Conservation (phyloP, 2,329 filamentous ascomycete species). For the Trichoderma arundinaceum region DNA sequence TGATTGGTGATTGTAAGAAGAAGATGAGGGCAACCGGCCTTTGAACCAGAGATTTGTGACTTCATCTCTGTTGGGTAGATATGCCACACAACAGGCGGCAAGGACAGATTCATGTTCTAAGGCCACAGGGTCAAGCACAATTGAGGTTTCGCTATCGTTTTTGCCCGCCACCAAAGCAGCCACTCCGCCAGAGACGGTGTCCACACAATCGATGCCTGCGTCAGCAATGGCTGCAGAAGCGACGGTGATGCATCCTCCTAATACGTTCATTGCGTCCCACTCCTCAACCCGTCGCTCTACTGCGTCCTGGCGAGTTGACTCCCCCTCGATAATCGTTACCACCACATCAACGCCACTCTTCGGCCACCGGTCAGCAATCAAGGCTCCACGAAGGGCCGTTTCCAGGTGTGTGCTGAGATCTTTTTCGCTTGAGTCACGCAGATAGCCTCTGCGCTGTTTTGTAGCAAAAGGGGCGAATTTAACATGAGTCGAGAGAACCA, state of each 20-base stretch:
- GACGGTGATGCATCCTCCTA: conserved; percentile 91
- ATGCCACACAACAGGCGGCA: conserved; percentile 88
- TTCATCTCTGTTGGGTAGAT: conserved; percentile 85
- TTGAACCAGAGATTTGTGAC: conserved; percentile 95
- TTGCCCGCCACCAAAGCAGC: conserved; percentile 70
- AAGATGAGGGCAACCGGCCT: conserved; percentile 61
- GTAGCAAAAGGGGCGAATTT: conserved; percentile 97
- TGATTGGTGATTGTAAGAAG: conserved; percentile 42
- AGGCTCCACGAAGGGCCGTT: conserved; percentile 83
- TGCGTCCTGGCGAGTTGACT: conserved; percentile 71
- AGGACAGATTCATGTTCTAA: conserved; percentile 78
- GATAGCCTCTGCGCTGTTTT: conserved; percentile 78
- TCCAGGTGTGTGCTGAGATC: conserved; percentile 92
- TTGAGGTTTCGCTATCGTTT: conserved; percentile 45
- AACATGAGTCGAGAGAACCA: conserved; percentile 89
- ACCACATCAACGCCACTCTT: conserved; percentile 97
- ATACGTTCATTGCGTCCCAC: conserved; percentile 89
- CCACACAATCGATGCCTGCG: conserved; percentile 94
- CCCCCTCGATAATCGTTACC: conserved; percentile 89
- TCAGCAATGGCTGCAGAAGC: conserved; percentile 91
- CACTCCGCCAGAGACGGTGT: conserved; percentile 86
- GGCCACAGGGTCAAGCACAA: conserved; percentile 81
- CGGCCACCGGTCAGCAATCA: conserved; percentile 96
- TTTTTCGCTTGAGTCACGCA: conserved; percentile 83
- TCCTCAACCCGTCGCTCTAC: conserved; percentile 62